Conservation (phyloP, 139 green algal species). For the Medakamo hakoo region DNA sequence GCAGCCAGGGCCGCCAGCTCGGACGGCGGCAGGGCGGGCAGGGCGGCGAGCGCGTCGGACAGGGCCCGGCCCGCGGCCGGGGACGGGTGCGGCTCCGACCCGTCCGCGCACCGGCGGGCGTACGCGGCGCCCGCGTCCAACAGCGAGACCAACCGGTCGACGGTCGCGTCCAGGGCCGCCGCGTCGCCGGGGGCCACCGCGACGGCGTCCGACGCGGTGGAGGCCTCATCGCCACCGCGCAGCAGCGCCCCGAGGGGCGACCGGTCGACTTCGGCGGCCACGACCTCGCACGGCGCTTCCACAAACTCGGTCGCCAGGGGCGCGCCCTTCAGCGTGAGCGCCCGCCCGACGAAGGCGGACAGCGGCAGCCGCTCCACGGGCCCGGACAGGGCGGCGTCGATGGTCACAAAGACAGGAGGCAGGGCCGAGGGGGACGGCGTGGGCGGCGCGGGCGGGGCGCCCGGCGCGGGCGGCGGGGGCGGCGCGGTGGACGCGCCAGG, state of each 20-base stretch:
- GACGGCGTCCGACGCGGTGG: no score
- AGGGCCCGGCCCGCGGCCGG: constrained; percentile 58
- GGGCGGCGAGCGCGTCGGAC: constrained; percentile 64
- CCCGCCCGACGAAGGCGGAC: neutral
- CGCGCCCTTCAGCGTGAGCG: neutral
- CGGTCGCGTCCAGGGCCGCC: neutral
- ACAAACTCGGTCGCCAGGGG: neutral
- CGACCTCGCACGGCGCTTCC: neutral
- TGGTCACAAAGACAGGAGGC: no score
- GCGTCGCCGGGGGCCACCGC: no score
- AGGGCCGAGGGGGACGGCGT: no score
- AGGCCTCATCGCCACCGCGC: neutral
- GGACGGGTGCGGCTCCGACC: neutral
- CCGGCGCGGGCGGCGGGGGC: no score
- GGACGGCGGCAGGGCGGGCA: constrained; percentile 50
- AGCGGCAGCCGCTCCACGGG: neutral
- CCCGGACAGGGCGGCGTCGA: neutral
- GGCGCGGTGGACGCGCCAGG: no score
- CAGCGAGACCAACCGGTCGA: neutral
- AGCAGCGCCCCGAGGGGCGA: neutral
- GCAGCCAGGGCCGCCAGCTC: constrained; percentile 72
- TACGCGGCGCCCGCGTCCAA: neutral
- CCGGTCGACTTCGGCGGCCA: neutral
- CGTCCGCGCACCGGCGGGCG: no score
- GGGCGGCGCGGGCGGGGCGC: no score